These are phyloP conservation scores for Pestalotiopsis sp. DNA, from an alignment of 2,329 filamentous ascomycete species.

Conservation along the genomic window DNA sequence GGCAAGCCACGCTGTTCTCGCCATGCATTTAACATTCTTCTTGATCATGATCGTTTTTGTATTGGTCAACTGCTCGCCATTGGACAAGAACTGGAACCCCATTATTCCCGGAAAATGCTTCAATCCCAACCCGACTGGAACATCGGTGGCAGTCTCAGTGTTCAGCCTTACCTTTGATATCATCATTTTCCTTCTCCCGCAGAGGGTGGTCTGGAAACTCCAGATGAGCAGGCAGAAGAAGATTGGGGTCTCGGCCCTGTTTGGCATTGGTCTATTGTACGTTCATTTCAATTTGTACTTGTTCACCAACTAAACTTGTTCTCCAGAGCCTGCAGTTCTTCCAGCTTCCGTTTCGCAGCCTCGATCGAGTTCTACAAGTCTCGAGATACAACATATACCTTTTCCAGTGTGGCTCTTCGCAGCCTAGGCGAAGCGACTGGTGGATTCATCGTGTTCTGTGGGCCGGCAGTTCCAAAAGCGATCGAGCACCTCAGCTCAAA, in stretches of 20 bases:
- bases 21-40: not conserved
- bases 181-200: not conserved
- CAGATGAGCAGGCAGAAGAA: not conserved
- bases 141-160: not conserved
- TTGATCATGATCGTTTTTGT: not conserved
- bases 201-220: not conserved
- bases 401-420: slow-evolving; percentile 45
- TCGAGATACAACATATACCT: slow-evolving; percentile 36
- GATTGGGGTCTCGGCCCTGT: not conserved
- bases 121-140: not conserved
- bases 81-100: not conserved
- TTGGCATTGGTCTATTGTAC: not conserved
- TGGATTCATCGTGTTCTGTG: slow-evolving; percentile 43
- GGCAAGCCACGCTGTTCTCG: slow-evolving; percentile 5
- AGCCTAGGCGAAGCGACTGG: slow-evolving; percentile 46
- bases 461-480: slow-evolving; percentile 42
- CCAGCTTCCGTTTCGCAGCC: slow-evolving; percentile 38
- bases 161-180: not conserved
- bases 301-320: too few species aligned
- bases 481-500: slow-evolving; percentile 17
- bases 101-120: not conserved
- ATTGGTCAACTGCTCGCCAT: not conserved
- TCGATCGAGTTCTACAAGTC: slow-evolving; percentile 33
- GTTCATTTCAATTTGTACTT: not conserved
- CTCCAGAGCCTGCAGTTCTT: slow-evolving; percentile 42